Evolutionary conservation across 2,329 filamentous ascomycete genomes (phyloP), one percentile per base, ranked within the genome.

Genomic region (Pyrenochaeta sp.): DNA sequence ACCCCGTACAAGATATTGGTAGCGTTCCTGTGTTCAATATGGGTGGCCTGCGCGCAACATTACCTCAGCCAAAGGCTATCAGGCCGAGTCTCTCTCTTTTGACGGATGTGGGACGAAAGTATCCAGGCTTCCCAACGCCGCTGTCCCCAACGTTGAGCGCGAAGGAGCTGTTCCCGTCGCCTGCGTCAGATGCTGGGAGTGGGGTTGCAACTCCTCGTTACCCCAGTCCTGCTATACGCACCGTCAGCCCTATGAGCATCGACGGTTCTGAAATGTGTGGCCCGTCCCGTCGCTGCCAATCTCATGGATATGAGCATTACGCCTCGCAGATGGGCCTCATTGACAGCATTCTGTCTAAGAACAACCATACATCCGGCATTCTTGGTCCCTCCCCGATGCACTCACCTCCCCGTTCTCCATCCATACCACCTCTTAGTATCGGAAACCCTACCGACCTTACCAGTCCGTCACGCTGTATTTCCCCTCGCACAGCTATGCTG

Each of bases 101-200:
- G 32, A 75, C 71, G 4, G 72, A 72, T n/a, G 57, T 73, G 0
- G 61, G 68, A 2, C 61, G 71, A n/a, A 72, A 54, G 34, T 72
- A 69, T 45, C 75, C 72, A 10, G 75, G 74, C 40, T 77, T 76
- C 32, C 73, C 71, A 6, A 72, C 53, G 7, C 69, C 73, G 5
- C 50, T 72, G 1, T 75, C 74, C 2, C 75, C 75, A 10, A 73
- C 74, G 1, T 24, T 48, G 10, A 60, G 58, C n/a, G 72, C 75
- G 10, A 72, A 68, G 32, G 58, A 61, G 6, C 27, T 64, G n/a
- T 76, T 62, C 39, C 72, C 72, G 7, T 73, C 68, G 19, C 74
- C 75, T 10, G 53, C 48, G 7, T 71, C 67, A 6, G 66, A 69
- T 8, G 30, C 24, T 22, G 64, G 56, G 49, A 67, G 61, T 32